Conservation (phyloP, 306 rosid species). For the cucumber (Cucumis sativus) region DNA sequence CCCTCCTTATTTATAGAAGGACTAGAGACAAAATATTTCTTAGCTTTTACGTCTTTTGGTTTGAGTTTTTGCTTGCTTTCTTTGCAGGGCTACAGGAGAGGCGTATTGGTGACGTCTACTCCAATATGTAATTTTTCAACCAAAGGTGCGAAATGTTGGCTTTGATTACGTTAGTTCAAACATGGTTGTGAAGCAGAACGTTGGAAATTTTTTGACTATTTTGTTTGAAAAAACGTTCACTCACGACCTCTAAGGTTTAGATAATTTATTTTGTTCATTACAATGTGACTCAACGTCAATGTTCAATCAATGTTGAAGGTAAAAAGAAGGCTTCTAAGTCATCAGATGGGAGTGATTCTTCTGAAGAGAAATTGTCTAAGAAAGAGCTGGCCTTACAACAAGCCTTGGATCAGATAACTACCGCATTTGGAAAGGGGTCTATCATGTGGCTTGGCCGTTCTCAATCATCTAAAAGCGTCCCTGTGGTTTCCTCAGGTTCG, state of each 20-base stretch:
- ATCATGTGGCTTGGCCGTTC: constrained; percentile 92
- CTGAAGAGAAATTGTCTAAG: constrained; percentile 60
- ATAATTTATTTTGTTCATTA: not conserved
- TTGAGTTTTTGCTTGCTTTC: constrained; percentile 2
- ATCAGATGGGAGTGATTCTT: constrained; percentile 55
- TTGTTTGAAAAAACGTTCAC: not conserved
- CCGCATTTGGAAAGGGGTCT: constrained; percentile 80
- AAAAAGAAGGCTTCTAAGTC: constrained; percentile 48
- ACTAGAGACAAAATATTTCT: not conserved
- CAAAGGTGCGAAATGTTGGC: constrained; percentile 35
- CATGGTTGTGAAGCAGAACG: not conserved
- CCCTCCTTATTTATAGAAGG: not conserved
- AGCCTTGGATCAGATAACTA: constrained; percentile 83
- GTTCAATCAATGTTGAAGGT: constrained; percentile 32
- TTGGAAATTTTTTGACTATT: not conserved
- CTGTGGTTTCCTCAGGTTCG: constrained; percentile 80
- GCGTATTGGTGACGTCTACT: constrained; percentile 32
- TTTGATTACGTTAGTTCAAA: not conserved
- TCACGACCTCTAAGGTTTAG: not conserved
- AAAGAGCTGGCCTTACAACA: constrained; percentile 71
- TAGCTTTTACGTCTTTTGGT: not conserved
- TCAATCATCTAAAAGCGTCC: constrained; percentile 28
- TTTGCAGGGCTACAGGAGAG: constrained; percentile 41
- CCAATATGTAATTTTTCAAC: constrained; percentile 44
- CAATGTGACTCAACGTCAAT: not conserved